These are phyloP conservation scores for Populus pruinosa DNA, from an alignment of 345 rosid species.

Conservation along the genomic window DNA sequence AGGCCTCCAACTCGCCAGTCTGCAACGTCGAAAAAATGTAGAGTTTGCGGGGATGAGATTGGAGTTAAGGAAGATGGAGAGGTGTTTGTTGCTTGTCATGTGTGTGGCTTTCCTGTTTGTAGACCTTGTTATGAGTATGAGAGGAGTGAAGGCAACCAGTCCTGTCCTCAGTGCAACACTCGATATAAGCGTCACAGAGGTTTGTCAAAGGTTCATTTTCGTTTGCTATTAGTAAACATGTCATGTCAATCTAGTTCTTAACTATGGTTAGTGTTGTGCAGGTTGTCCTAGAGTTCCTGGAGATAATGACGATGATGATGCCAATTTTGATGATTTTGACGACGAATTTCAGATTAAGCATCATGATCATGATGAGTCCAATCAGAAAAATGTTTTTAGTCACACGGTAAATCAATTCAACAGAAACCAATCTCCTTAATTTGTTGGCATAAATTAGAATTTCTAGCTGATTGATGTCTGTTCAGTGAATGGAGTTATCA, in stretches of 20 bases:
- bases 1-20: constrained; percentile 38
- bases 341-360: constrained; percentile 55
- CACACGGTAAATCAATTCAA: constrained; percentile 34
- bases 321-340: constrained; percentile 55
- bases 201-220: neutral
- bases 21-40: constrained; percentile 45
- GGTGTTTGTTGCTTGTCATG: constrained; percentile 68
- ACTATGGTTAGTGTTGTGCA: constrained; percentile 15
- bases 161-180: constrained; percentile 90
- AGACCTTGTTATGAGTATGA: constrained; percentile 88
- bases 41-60: constrained; percentile 78
- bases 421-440: neutral
- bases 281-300: constrained; percentile 69
- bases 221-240: constrained; percentile 10
- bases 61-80: constrained; percentile 54
- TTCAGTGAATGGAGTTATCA: too few species aligned
- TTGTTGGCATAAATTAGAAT: too few species aligned
- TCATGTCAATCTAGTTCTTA: too few species aligned
- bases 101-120: constrained; percentile 82
- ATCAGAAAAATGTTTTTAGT: constrained; percentile 21
- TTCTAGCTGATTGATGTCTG: too few species aligned
- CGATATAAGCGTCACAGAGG: constrained; percentile 90
- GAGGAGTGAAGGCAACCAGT: constrained; percentile 79
- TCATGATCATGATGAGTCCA: constrained; percentile 32
- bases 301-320: constrained; percentile 70